Percentiles rank a stretch among this genome's conserved stretches.
phyloP scores from a whole-genome alignment of 257 asterid species.

The Nyctanthes arbortristis region DNA sequence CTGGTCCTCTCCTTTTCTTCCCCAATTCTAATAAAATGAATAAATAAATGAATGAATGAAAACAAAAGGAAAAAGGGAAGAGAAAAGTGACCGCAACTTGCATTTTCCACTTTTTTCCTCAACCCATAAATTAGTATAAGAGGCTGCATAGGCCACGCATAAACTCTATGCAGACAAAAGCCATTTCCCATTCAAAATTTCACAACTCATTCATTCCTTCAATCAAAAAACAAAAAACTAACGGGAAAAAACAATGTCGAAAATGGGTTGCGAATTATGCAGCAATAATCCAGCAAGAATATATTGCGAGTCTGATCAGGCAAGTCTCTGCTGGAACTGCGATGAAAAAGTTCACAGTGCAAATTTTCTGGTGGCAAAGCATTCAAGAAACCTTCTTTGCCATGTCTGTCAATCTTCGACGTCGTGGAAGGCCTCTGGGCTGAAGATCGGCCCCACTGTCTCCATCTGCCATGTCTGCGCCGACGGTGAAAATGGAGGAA shows the following conservation, averaged over 20 bases:
- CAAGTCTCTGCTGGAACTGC: conserved; percentile 56
- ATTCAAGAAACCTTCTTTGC: conserved; percentile 54
- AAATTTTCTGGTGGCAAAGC: conserved; percentile 56
- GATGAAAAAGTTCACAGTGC: conserved; percentile 59
- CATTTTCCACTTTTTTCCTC: conserved; percentile 16
- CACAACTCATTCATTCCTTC: no score
- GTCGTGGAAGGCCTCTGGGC: conserved; percentile 55
- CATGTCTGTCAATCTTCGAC: conserved; percentile 45
- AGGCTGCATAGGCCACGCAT: background rate
- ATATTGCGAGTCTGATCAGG: conserved; percentile 56
- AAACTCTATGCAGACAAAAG: background rate
- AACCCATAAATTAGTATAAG: background rate
- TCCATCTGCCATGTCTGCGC: conserved; percentile 45
- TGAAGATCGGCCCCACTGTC: conserved; percentile 40
- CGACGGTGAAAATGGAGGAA: conserved; percentile 3
- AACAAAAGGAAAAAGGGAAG: background rate
- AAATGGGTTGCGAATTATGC: conserved; percentile 50
- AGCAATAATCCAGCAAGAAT: conserved; percentile 39
- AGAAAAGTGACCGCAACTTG: conserved; percentile 18
- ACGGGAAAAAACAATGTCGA: conserved; percentile 23
- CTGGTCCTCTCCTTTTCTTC: no score
- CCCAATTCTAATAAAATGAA: no score
- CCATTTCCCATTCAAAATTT: background rate
- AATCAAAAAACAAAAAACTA: background rate
- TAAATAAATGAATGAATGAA: background rate